phyloP scores from a whole-genome alignment of 192 early-diverging fungal species.

The Rhizoclosmatium sp. region DNA sequence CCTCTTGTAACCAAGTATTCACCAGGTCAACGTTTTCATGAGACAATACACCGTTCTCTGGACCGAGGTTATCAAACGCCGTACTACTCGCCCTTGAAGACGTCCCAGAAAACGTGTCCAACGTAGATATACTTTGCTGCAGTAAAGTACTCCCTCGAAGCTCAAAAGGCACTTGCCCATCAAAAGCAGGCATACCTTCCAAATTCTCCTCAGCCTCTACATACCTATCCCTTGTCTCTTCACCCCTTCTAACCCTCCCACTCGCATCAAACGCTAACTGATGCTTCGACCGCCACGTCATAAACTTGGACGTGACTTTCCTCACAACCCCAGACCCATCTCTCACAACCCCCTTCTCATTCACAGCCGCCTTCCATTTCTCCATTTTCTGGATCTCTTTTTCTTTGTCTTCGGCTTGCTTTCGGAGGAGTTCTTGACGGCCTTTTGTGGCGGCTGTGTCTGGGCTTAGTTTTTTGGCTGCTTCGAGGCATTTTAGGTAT shows the following conservation, averaged over 20 bases:
- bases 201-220: too few species aligned
- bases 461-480: background rate
- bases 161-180: too few species aligned
- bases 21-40: background rate
- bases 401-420: background rate
- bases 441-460: slow-evolving; percentile 25
- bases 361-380: background rate
- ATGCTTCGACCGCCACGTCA: slow-evolving; percentile 10
- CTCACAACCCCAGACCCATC: slow-evolving; percentile 7
- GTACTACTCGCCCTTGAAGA: too few species aligned
- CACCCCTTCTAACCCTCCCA: too few species aligned
- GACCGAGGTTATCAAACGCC: too few species aligned
- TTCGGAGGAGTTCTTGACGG: background rate
- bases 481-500: slow-evolving; percentile 29
- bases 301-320: slow-evolving; percentile 23
- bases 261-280: background rate
- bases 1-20: background rate
- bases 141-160: too few species aligned
- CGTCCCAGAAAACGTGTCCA: too few species aligned
- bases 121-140: too few species aligned
- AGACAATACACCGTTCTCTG: background rate
- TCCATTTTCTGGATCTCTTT: background rate
- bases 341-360: slow-evolving; percentile 1
- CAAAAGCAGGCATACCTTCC: too few species aligned
- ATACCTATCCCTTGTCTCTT: too few species aligned